These are phyloP conservation scores for Ascochyta viciae-villosae DNA, from an alignment of 2,329 filamentous ascomycete species.

Conservation along the genomic window DNA sequence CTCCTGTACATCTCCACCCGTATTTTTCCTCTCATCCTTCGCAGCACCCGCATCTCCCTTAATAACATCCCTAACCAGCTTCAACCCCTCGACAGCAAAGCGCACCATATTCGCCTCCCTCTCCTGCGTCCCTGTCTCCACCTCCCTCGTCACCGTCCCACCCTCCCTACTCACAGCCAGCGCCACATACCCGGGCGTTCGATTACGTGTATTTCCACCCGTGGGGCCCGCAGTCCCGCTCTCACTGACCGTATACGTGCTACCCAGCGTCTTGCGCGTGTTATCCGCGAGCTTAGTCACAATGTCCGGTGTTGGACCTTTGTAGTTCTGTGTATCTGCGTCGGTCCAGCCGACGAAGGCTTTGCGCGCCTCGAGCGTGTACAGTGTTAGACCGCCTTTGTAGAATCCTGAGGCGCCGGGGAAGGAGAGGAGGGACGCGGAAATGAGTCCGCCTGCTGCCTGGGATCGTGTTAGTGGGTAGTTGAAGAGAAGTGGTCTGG, in stretches of 20 bases:
- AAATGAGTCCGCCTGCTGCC: constrained; percentile 69
- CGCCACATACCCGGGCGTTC: constrained; percentile 69
- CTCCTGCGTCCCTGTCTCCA: constrained; percentile 63
- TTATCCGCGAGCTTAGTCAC: constrained; percentile 64
- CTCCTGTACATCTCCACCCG: background rate
- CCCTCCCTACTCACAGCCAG: constrained; percentile 64
- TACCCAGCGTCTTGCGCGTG: constrained; percentile 61
- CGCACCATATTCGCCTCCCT: constrained; percentile 68
- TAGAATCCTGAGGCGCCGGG: constrained; percentile 67
- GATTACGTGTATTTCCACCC: constrained; percentile 61
- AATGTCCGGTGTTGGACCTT: constrained; percentile 65
- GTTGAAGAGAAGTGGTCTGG: background rate
- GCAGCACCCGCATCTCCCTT: constrained; percentile 43
- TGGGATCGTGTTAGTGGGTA: constrained; percentile 31
- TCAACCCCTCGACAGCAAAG: constrained; percentile 66
- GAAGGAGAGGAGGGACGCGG: constrained; percentile 63
- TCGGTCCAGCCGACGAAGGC: constrained; percentile 68
- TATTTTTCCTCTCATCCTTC: background rate
- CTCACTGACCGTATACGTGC: constrained; percentile 66
- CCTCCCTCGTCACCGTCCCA: constrained; percentile 62
- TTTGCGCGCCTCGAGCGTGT: constrained; percentile 65
- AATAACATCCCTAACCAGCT: constrained; percentile 64
- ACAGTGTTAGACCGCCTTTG: constrained; percentile 68
- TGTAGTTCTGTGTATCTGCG: constrained; percentile 59
- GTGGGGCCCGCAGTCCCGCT: constrained; percentile 71